A percentile compares a stretch with the other conserved stretches of the same genome.
These are phyloP conservation scores for Termitomyces sp. DNA, from an alignment of 768 basidiomycete genomes.

Conservation along the genomic window DNA sequence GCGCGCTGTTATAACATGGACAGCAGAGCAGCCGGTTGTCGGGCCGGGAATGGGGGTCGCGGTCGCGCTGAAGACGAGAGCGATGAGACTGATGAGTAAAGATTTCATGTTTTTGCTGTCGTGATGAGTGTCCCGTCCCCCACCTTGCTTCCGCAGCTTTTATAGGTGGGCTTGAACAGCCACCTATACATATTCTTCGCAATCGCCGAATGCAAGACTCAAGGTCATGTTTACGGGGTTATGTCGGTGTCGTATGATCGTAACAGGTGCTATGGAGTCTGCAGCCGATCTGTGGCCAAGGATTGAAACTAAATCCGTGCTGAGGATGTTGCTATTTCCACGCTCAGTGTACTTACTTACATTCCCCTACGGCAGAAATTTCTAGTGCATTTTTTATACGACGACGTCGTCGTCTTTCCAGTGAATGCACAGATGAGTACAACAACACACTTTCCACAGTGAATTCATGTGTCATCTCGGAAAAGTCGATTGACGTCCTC, in stretches of 20 bases:
- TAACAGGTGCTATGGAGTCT: not conserved
- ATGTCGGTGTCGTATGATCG: constrained; percentile 1
- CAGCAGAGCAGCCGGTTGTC: constrained; percentile 11
- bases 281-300: no score
- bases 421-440: no score
- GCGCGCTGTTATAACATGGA: constrained; percentile 16
- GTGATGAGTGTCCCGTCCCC: not conserved
- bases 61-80: not conserved
- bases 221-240: not conserved
- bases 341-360: no score
- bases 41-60: constrained; percentile 7
- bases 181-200: not conserved
- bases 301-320: not conserved
- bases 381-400: not conserved
- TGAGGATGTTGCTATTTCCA: not conserved
- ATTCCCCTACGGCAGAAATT: no score
- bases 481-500: not conserved
- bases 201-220: not conserved
- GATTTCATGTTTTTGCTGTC: not conserved
- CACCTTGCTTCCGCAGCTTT: not conserved
- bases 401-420: not conserved
- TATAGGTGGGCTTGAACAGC: not conserved
- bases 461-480: not conserved
- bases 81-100: not conserved
- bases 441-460: not conserved